phyloP scores from a whole-genome alignment of 306 rosid genomes.

The Dryas drummondii region DNA sequence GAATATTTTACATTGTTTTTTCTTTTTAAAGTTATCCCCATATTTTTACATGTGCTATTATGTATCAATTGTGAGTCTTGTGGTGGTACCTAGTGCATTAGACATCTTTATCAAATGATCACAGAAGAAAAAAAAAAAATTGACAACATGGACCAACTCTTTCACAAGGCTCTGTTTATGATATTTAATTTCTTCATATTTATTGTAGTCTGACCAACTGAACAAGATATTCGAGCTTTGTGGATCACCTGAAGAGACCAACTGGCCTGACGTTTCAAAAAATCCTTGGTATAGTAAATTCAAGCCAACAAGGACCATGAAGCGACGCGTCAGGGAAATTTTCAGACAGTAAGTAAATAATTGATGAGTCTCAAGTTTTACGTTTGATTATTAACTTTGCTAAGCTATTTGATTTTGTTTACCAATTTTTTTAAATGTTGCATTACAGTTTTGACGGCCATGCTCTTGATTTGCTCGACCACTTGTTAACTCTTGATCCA shows the following conservation, averaged over 20 bases:
- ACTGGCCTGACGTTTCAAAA: constrained; percentile 73
- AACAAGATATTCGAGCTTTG: constrained; percentile 73
- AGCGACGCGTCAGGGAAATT: constrained; percentile 62
- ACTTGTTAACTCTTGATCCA: constrained; percentile 67
- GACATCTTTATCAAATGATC: neutral
- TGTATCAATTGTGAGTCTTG: neutral
- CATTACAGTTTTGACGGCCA: constrained; percentile 53
- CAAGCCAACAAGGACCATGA: constrained; percentile 64
- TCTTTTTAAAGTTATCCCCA: neutral
- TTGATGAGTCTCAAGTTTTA: neutral
- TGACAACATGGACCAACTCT: neutral
- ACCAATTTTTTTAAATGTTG: neutral
- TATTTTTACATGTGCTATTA: neutral
- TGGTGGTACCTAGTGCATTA: neutral
- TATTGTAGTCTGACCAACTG: constrained; percentile 64
- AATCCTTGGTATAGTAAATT: constrained; percentile 58
- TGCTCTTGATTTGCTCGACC: constrained; percentile 72
- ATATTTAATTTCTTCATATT: constrained; percentile 10
- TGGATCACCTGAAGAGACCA: constrained; percentile 70
- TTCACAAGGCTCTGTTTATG: neutral
- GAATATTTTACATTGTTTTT: neutral
- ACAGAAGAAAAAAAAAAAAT: neutral
- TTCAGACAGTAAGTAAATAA: constrained; percentile 51
- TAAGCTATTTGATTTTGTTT: neutral
- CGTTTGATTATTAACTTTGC: neutral